Base-by-base conservation (phyloP, 177 flowering plant genomes). In the Tripterygium wilfordii region DNA sequence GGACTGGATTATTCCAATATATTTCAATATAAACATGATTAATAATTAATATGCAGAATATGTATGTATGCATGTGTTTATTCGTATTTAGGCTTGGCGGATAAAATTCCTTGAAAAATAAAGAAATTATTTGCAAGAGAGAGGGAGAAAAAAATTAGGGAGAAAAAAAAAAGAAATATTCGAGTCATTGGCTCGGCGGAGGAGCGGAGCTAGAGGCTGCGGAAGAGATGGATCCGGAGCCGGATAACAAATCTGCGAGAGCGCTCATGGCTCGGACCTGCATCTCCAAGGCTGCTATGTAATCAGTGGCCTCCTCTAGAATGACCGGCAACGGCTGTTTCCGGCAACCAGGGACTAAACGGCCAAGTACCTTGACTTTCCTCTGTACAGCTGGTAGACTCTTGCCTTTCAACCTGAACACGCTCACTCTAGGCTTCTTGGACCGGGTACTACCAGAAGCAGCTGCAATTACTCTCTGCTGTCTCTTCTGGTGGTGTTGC, bases 231-330 rank as follows among this genome's bases (percentile, higher is more conserved):
- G 52, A 17, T 46, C 48, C 32, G 31, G 59, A 38, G 42, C 58
- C 64, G 13, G 80, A 67, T 38, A 79, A 73, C 0, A 75, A 65
- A 31, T 77, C 66, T n/a, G 73, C 51, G 33, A 90, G 65, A 23
- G 76, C 70, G 18, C 68, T 64, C 97, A 90, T 82, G 64, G 91
- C 80, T 36, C 76, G 64, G 33, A 90, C 72, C 58, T 90, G 97
- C 90, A 90, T 90, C 79, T 87, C 80, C 45, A 84, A 49, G n/a
- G 97, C 97, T 2, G 84, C 69, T 21, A 90, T 84, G 44, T 90
- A 90, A 57, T 90, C 97, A 9, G 73, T 64, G 1, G 91, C 69
- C 58, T 90, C 97, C 20, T 87, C 97, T 21, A 90, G 65, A 42
- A 90, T 66, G 0, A 61, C 75, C 31, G 94, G 91, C 38, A 84